Evolutionary conservation across 2,329 filamentous ascomycete species (phyloP), one percentile per base, ranked within the genome.

Genomic region (Colletotrichum sp.): DNA sequence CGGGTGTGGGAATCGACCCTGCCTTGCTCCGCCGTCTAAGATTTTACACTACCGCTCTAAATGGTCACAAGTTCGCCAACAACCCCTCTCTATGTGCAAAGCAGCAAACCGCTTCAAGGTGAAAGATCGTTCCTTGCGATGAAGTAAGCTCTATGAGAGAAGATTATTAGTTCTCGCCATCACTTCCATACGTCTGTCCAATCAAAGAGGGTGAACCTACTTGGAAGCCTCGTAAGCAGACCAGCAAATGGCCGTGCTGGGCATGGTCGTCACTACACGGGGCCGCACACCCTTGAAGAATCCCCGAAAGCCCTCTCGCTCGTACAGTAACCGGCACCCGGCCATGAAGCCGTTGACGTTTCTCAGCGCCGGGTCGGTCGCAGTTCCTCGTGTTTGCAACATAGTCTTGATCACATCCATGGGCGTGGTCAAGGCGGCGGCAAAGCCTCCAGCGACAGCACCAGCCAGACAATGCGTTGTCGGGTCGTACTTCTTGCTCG

Each of bases 231-330:
- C 92, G 80, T 93, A 93, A 34, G 92, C 92, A 52, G 92, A 97
- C 97, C 97, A 99, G 90, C 97, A 99, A 82, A 99, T 99, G n/a
- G 97, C 97, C 39, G 97, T 99, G 87, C 96, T 98, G 24, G 97
- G 97, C 94, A 99, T 99, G 2, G 97, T 98, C 13, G 96, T 98
- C 77, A 99, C 93, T 64, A 99, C 94, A 81, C 97, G 91, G 63
- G 97, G 97, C 80, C 95, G 93, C 83, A 98, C 92, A 59, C 97
- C 97, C 83, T 98, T 96, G 87, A 98, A 96, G 86, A 99, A 99
- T 5, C 97, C 97, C 72, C 88, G 89, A 81, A 94, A 90, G 43
- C 97, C 97, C 83, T 98, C 96, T 82, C 96, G 92, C 80, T 92
- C 91, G 84, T 96, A 94, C 78, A 98, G 93, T 75, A 98, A 92